A percentile compares a stretch with the other conserved stretches of the same genome.
These are phyloP conservation scores for Leptomonas pyrrhocoris DNA, from an alignment of 208 protist genomes.

Conservation along the genomic window DNA sequence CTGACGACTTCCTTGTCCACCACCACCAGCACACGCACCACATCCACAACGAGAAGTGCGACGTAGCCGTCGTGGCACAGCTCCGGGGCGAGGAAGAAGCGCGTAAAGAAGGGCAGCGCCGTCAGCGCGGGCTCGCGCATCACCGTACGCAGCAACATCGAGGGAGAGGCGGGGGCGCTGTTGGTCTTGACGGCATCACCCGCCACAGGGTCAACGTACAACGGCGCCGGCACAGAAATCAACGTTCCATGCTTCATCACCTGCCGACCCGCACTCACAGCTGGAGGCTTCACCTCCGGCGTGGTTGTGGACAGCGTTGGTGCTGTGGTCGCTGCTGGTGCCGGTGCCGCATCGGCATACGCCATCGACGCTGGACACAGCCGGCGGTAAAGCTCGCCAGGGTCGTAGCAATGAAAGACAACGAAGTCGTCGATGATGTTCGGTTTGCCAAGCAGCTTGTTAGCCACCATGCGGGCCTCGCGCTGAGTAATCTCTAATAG, in stretches of 20 bases:
- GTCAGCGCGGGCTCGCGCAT: constrained; percentile 14
- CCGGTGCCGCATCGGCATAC: neutral
- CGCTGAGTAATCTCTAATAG: constrained; percentile 69
- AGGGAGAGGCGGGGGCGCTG: neutral
- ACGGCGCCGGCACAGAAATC: constrained; percentile 12
- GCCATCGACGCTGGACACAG: constrained; percentile 1
- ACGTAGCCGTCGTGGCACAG: constrained; percentile 55
- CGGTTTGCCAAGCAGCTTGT: constrained; percentile 46
- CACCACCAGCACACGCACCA: constrained; percentile 67
- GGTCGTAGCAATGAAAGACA: constrained; percentile 37
- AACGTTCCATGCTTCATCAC: constrained; percentile 15
- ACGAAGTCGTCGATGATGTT: constrained; percentile 67
- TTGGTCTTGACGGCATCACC: neutral
- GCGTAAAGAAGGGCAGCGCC: constrained; percentile 45
- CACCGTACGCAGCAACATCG: neutral
- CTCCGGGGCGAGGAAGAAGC: constrained; percentile 78
- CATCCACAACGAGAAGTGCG: constrained; percentile 70
- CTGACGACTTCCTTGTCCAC: constrained; percentile 59
- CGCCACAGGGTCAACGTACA: constrained; percentile 1
- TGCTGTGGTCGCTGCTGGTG: neutral
- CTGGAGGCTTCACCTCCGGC: neutral
- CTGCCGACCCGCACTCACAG: neutral
- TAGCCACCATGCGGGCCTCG: constrained; percentile 57
- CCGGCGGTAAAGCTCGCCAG: constrained; percentile 17
- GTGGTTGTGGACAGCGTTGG: neutral